Conservation (phyloP, 371 early-diverging fungal species). For the Mucor irregularis region DNA sequence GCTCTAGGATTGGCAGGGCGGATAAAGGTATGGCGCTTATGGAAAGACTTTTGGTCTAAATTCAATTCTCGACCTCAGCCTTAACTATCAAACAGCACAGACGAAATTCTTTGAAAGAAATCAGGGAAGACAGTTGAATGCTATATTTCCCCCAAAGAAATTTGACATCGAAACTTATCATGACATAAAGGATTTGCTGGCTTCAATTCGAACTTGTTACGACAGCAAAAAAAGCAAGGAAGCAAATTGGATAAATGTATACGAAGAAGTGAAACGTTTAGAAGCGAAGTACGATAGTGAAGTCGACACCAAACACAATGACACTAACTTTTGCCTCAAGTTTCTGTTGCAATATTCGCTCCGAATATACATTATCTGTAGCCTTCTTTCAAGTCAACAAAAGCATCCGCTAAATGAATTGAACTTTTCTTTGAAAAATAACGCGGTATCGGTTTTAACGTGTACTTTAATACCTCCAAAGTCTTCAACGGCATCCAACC, state of each 20-base stretch:
- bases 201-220: neutral
- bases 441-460: too few relatives aligned
- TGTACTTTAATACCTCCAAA: too few relatives aligned
- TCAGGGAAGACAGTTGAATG: conserved; percentile 2
- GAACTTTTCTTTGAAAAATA: too few relatives aligned
- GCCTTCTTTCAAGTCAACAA: too few relatives aligned
- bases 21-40: conserved; percentile 4
- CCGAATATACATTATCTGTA: too few relatives aligned
- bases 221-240: neutral
- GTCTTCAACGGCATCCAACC: too few relatives aligned
- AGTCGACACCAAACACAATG: neutral
- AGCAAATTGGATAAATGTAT: conserved; percentile 1
- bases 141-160: neutral
- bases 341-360: too few relatives aligned
- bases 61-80: conserved; percentile 4
- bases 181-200: neutral
- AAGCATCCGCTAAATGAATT: too few relatives aligned
- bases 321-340: neutral
- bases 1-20: too few relatives aligned
- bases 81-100: neutral
- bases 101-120: conserved; percentile 1
- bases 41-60: conserved; percentile 7
- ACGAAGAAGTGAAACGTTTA: conserved; percentile 1
- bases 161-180: neutral
- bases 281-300: conserved; percentile 1